Conservation (phyloP, 768 basidiomycete species). For the Termitomyces sp. region DNA sequence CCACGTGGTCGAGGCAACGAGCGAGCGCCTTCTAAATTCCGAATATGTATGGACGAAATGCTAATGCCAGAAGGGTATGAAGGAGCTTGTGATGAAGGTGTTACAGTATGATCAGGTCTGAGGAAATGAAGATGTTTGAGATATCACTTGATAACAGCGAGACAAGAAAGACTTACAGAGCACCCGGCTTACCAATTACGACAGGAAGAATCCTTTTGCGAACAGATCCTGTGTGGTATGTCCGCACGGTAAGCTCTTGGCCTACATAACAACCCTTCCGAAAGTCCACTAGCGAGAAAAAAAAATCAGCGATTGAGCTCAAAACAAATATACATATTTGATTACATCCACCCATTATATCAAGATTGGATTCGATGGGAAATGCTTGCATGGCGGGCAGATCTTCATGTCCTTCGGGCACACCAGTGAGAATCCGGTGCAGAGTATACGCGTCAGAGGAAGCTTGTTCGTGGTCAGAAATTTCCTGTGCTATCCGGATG, state of each 20-base stretch:
- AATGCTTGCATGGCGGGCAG: constrained; percentile 74
- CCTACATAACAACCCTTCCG: constrained; percentile 98
- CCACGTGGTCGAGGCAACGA: constrained; percentile 57
- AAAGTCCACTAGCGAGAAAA: constrained; percentile 66
- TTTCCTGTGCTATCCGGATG: constrained; percentile 41
- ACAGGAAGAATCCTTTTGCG: constrained; percentile 89
- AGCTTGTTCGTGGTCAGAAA: constrained; percentile 50
- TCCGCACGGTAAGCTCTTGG: constrained; percentile 94
- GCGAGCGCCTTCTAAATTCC: constrained; percentile 19
- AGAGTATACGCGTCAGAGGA: constrained; percentile 58
- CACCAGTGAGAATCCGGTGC: constrained; percentile 76
- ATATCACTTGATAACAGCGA: neutral
- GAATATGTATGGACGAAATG: constrained; percentile 28
- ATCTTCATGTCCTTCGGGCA: constrained; percentile 83
- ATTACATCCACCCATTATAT: constrained; percentile 91
- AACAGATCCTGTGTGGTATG: constrained; percentile 89
- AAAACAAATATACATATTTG: neutral
- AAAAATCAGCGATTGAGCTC: constrained; percentile 7
- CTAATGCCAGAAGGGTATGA: constrained; percentile 29
- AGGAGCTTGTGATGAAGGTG: constrained; percentile 16
- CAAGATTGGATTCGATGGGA: constrained; percentile 93
- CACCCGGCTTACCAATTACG: constrained; percentile 38
- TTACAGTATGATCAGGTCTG: constrained; percentile 10
- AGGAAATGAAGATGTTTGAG: neutral
- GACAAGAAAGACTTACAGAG: constrained; percentile 24